phyloP scores from a whole-genome alignment of 2,329 filamentous ascomycete genomes.

The Keithomyces neogunnii region DNA sequence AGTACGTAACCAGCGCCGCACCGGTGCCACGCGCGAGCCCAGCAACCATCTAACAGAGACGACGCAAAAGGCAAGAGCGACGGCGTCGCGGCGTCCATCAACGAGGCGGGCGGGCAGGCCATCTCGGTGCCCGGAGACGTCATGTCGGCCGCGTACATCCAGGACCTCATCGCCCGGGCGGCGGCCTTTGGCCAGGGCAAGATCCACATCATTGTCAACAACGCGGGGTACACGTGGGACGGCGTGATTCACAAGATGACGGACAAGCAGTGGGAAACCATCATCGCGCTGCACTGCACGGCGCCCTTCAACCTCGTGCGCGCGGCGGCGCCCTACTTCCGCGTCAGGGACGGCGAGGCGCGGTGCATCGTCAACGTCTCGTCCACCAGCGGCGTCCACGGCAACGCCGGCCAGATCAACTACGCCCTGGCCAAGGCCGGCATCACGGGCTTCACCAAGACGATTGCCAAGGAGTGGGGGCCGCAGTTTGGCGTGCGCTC shows the following conservation, averaged over 20 bases:
- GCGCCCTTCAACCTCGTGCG: conserved; percentile 79
- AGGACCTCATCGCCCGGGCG: conserved; percentile 61
- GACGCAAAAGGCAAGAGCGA: conserved; percentile 50
- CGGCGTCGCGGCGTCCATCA: conserved; percentile 62
- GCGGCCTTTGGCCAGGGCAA: conserved; percentile 79
- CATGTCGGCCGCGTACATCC: conserved; percentile 61
- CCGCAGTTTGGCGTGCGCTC: conserved; percentile 72
- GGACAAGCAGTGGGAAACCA: conserved; percentile 87
- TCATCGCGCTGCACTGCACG: conserved; percentile 74
- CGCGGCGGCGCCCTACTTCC: conserved; percentile 76
- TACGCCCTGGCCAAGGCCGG: conserved; percentile 82
- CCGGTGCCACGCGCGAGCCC: not conserved
- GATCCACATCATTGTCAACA: conserved; percentile 87
- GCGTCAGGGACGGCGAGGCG: conserved; percentile 73
- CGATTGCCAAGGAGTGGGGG: conserved; percentile 89
- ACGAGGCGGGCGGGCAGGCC: conserved; percentile 54
- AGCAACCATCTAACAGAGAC: not conserved
- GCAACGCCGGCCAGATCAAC: conserved; percentile 87
- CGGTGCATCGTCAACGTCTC: conserved; percentile 78
- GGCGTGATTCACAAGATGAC: conserved; percentile 88
- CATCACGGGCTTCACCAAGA: conserved; percentile 75
- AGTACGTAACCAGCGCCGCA: conserved; percentile 33
- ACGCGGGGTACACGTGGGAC: conserved; percentile 89
- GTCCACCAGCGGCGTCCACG: conserved; percentile 72
- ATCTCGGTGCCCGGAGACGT: conserved; percentile 71